phyloP scores from a whole-genome alignment of 108 stramenopile species.

The Chaetoceros muelleri region DNA sequence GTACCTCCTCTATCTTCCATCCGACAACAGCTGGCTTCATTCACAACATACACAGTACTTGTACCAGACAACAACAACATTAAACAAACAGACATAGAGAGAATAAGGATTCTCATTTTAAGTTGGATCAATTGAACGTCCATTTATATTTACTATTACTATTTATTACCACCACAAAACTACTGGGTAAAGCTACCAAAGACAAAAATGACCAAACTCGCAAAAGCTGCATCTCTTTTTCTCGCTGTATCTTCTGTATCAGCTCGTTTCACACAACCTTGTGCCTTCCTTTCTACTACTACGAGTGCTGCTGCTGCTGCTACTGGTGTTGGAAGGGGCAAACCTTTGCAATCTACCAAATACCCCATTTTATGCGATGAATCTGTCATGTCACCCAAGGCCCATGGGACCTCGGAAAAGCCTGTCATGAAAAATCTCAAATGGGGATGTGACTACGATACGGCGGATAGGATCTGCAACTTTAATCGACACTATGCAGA shows the following conservation, averaged over 20 bases:
- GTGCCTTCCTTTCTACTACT: no score
- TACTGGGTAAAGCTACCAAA: no score
- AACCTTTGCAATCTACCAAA: neutral
- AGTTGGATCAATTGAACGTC: no score
- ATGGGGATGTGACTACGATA: slow-evolving; percentile 59
- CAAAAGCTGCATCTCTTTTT: neutral
- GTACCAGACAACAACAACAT: neutral
- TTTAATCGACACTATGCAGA: slow-evolving; percentile 82
- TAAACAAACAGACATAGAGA: neutral
- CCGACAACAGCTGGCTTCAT: neutral
- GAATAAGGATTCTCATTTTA: no score
- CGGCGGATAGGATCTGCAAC: slow-evolving; percentile 82
- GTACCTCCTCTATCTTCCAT: no score
- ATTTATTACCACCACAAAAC: no score
- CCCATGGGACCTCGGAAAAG: slow-evolving; percentile 55
- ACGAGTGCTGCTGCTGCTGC: neutral
- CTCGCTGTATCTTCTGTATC: neutral
- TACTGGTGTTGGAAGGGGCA: neutral
- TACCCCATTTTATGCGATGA: slow-evolving; percentile 53
- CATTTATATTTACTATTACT: no score
- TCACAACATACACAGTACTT: neutral
- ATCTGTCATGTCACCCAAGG: slow-evolving; percentile 72
- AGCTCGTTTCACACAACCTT: no score
- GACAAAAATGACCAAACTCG: neutral
- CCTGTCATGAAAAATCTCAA: slow-evolving; percentile 73